Conservation (phyloP, 306 rosid species). For the Vigna reflexopilosa region DNA sequence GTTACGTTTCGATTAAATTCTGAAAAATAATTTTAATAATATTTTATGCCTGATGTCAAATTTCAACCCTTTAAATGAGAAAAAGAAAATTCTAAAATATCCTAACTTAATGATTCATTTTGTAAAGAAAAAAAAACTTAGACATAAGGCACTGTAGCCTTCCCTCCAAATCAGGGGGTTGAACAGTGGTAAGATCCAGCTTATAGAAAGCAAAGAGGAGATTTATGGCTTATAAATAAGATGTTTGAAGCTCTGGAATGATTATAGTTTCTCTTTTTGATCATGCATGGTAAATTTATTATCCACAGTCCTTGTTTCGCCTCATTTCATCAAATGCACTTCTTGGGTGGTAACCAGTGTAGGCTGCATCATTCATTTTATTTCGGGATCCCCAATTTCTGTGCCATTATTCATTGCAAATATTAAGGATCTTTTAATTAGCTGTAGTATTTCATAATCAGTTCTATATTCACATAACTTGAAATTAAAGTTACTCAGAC, state of each 20-base stretch:
- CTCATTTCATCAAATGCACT: background rate
- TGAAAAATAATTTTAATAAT: too few relatives aligned
- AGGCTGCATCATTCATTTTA: slow-evolving; percentile 23
- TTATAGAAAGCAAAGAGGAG: slow-evolving; percentile 6
- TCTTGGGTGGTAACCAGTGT: slow-evolving; percentile 24
- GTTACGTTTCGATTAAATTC: too few relatives aligned
- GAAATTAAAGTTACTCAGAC: background rate
- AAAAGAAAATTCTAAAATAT: too few relatives aligned
- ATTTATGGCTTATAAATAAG: background rate
- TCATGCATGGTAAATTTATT: background rate
- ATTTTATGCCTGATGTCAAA: too few relatives aligned
- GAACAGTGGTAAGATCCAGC: background rate
- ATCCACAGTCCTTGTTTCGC: background rate
- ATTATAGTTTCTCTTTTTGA: background rate
- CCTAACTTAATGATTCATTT: background rate
- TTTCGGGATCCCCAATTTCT: slow-evolving; percentile 39
- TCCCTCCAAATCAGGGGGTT: slow-evolving; percentile 16
- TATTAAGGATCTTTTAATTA: background rate
- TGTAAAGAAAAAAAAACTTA: background rate
- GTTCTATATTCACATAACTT: background rate
- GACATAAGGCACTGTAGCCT: background rate
- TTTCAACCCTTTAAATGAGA: too few relatives aligned
- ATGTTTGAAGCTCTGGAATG: background rate
- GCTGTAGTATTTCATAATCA: background rate
- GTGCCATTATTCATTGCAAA: slow-evolving; percentile 25